A percentile compares a stretch with the other conserved stretches of the same genome.
Conservation (phyloP, 139 green algal genomes). For the Auxenochlorella pyrenoidosa region DNA sequence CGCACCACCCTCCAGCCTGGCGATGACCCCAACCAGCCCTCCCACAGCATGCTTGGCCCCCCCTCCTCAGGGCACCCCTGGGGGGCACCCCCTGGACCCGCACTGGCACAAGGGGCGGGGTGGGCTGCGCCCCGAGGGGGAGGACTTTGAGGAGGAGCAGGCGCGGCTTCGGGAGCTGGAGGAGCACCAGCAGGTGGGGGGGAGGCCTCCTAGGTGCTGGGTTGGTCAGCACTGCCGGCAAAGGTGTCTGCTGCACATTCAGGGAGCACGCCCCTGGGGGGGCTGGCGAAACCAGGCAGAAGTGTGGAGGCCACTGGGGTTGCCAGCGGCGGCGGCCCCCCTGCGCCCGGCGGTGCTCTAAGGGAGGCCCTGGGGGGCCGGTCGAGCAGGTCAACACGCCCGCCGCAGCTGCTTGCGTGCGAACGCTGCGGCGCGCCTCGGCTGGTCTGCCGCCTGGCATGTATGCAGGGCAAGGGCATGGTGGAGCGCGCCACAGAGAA, state of each 20-base stretch:
- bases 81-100: background rate
- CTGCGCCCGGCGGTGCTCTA: too few relatives aligned
- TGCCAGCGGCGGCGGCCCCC: too few relatives aligned
- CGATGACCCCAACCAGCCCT: too few relatives aligned
- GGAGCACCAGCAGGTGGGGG: slow-evolving; percentile 3
- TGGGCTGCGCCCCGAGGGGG: background rate
- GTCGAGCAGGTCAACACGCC: too few relatives aligned
- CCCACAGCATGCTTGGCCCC: background rate
- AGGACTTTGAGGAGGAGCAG: background rate
- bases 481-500: slow-evolving; percentile 26
- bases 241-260: too few relatives aligned
- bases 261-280: too few relatives aligned
- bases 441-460: background rate
- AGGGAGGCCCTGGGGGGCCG: too few relatives aligned
- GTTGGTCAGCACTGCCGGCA: too few relatives aligned
- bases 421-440: background rate
- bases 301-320: too few relatives aligned
- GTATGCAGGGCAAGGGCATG: background rate
- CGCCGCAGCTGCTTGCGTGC: too few relatives aligned
- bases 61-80: background rate
- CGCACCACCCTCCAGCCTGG: background rate
- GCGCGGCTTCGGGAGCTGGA: background rate
- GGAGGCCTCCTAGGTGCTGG: background rate
- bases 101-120: slow-evolving; percentile 3
- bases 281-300: too few relatives aligned